phyloP scores from a whole-genome alignment of 2,329 filamentous ascomycete genomes.

The Fusarium neocosmosporiellum region DNA sequence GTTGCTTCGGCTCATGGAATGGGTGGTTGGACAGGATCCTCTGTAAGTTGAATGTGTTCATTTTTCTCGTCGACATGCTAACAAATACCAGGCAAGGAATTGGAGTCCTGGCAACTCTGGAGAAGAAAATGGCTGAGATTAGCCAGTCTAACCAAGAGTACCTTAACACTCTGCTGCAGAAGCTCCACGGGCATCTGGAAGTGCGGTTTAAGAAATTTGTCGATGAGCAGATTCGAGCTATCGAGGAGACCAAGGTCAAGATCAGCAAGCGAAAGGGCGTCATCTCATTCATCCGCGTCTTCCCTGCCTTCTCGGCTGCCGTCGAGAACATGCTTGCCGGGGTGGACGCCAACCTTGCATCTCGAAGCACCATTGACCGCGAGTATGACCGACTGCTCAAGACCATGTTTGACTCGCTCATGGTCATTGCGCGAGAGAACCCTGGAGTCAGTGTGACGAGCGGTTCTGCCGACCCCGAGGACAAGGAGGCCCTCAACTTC shows the following conservation, averaged over 20 bases:
- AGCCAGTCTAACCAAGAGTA: conserved; percentile 95
- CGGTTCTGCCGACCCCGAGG: conserved; percentile 72
- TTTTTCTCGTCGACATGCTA: conserved; percentile 9
- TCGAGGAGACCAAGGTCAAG: conserved; percentile 98
- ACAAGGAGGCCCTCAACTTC: conserved; percentile 97
- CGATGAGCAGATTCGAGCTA: conserved; percentile 93
- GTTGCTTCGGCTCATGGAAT: conserved; percentile 83
- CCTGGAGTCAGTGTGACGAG: conserved; percentile 59
- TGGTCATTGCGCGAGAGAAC: conserved; percentile 86
- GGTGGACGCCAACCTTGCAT: conserved; percentile 66
- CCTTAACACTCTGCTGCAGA: conserved; percentile 81
- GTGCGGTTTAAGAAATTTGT: conserved; percentile 87
- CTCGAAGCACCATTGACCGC: conserved; percentile 83
- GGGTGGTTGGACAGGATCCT: conserved; percentile 83
- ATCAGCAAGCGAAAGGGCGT: conserved; percentile 98
- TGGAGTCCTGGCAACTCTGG: conserved; percentile 83
- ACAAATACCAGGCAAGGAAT: conserved; percentile 80
- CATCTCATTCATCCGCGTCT: conserved; percentile 93
- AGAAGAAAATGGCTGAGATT: conserved; percentile 81
- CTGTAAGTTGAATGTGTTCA: conserved; percentile 67
- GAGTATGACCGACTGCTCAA: conserved; percentile 91
- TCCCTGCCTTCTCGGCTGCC: conserved; percentile 84
- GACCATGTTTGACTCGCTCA: conserved; percentile 96
- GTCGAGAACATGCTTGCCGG: conserved; percentile 85
- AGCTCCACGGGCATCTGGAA: conserved; percentile 79